Percentiles rank a stretch among this genome's conserved stretches.
phyloP scores from a whole-genome alignment of 441 rosid genomes.

The Erysimum cheiri region DNA sequence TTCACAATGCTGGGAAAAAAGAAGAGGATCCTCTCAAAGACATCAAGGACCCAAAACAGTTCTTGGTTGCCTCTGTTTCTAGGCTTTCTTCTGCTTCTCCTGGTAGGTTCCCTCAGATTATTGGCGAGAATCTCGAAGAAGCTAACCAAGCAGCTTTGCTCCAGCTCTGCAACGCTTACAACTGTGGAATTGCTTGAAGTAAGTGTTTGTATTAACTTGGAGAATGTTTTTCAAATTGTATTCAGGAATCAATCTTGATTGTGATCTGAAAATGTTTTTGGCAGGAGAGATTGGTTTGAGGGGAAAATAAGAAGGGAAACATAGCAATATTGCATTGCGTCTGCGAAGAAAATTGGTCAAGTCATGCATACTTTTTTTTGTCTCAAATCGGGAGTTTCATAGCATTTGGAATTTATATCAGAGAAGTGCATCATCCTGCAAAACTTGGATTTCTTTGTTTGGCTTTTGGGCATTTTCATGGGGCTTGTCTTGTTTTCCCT shows the following conservation, averaged over 20 bases:
- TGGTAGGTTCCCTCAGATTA: conserved; percentile 77
- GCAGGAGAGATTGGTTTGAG: conserved; percentile 28
- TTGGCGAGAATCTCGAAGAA: conserved; percentile 70
- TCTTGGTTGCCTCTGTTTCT: conserved; percentile 70
- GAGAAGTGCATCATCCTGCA: conserved; percentile 28
- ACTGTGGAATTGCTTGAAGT: conserved; percentile 66
- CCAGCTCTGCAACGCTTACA: conserved; percentile 69
- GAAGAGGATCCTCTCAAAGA: conserved; percentile 90
- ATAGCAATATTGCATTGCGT: conserved; percentile 10
- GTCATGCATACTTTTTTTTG: conserved; percentile 14
- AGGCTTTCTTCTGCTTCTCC: conserved; percentile 68
- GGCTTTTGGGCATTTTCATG: conserved; percentile 16
- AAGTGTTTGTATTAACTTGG: conserved; percentile 40
- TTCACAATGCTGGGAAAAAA: conserved; percentile 84
- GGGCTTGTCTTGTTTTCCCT: not conserved
- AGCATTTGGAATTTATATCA: conserved; percentile 16
- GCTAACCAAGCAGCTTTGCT: conserved; percentile 73
- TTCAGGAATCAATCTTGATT: conserved; percentile 3
- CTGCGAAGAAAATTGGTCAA: conserved; percentile 22
- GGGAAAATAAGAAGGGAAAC: conserved; percentile 12
- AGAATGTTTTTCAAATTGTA: not conserved
- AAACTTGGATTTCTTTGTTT: conserved; percentile 24
- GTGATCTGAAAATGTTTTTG: conserved; percentile 6
- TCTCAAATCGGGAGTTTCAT: conserved; percentile 29
- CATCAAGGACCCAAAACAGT: conserved; percentile 78